Conservation (phyloP, 768 basidiomycete genomes). For the Phanerochaete sordida region DNA sequence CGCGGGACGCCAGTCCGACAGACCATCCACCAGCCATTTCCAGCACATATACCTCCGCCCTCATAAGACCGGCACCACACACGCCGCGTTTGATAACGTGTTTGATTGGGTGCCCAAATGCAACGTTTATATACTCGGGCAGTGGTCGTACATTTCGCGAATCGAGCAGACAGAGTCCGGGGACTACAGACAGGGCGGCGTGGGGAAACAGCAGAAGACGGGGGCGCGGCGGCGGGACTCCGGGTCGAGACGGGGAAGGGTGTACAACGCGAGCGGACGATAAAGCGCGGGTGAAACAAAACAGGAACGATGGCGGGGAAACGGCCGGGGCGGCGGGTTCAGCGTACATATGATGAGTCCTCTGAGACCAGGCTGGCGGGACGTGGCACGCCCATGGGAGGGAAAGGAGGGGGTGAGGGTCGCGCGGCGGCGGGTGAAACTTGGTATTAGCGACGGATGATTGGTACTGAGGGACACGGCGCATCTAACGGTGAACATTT, state of each 20-base stretch:
- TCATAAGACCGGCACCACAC: no score
- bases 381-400: background rate
- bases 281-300: background rate
- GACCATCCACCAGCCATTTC: no score
- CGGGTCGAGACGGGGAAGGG: background rate
- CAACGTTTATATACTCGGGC: background rate
- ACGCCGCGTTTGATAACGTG: no score
- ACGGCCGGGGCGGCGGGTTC: background rate
- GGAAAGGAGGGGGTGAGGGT: background rate
- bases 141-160: background rate
- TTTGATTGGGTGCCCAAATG: no score
- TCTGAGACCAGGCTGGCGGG: background rate
- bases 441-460: background rate
- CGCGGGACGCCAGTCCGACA: no score
- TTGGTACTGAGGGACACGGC: background rate
- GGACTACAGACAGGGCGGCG: background rate
- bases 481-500: slow-evolving; percentile 1
- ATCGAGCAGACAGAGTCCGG: background rate
- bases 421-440: background rate
- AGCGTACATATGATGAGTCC: background rate
- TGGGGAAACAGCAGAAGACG: background rate
- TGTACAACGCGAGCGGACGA: background rate
- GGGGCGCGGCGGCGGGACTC: no score
- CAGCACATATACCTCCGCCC: no score
- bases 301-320: background rate